Evolutionary conservation across 176 grass and related monocot species (phyloP), one percentile per base, ranked within the genome.

Genomic region (Lolium rigidum): DNA sequence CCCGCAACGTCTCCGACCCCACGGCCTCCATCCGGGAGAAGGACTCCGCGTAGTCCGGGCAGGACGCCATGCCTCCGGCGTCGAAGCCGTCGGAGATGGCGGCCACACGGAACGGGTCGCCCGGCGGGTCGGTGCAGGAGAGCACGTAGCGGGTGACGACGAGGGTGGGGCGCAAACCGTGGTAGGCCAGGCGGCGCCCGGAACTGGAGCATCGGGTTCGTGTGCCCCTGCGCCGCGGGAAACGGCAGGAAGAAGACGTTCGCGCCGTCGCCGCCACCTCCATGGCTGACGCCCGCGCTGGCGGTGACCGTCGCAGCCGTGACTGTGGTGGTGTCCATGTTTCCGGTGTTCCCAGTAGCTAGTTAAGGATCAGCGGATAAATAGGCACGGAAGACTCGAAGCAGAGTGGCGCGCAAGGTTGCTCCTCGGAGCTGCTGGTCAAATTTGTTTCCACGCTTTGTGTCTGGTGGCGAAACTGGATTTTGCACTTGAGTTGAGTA

Each of bases 41-140:
- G 85, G 64, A 81, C 57, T 43, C 68, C 3, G 2, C 9, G 0
- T 13, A 0, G 22, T 63, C 60, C 59, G 10, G 9, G 21, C 59
- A 61, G 12, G 50, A 9, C 48, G 76, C 49, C 76, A 56, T 56
- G 49, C 83, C 74, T 17, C 41, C 52, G 4, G 47, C 54, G 58
- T 79, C 82, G 28, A 71, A 79, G 74, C 87, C 80, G 39, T 79
- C 65, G 4, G 81, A 88, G 76, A 79, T 72, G 52, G 64, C 74
- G 14, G 87, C 65, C 26, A 70, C 54, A n/a, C 55, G 6, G 74
- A 79, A 79, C 6, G 65, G 81, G 5, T 14, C 43, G 25, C 16
- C 57, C 0, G 87, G 81, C 0, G 16, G 15, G 2, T 35, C 10
- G 7, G 21, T 43, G 11, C 12, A 31, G 56, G 66, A 43, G 16